Conservation (phyloP, 1,284 basidiomycete species). For the Takashimella tepidaria region DNA sequence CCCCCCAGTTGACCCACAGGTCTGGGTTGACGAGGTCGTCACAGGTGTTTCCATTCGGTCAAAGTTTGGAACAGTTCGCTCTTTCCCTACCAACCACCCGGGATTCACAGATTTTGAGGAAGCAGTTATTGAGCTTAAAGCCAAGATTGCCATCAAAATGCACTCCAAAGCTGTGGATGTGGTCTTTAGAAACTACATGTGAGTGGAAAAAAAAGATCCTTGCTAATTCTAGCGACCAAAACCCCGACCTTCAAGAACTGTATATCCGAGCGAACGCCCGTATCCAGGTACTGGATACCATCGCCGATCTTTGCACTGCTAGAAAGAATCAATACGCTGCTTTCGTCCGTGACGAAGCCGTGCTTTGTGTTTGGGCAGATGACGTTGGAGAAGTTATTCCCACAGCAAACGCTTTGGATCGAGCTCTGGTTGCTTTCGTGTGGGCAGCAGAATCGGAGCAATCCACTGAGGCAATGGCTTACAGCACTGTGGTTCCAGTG, state of each 20-base stretch:
- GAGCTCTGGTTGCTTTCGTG: constrained; percentile 69
- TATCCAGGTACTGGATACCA: constrained; percentile 47
- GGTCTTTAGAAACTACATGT: constrained; percentile 8
- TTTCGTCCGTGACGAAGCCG: constrained; percentile 67
- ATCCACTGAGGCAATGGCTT: neutral
- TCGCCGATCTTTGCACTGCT: constrained; percentile 58
- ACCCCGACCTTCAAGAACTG: constrained; percentile 10
- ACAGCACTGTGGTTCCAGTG: neutral
- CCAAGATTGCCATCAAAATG: constrained; percentile 8
- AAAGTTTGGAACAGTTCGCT: constrained; percentile 3
- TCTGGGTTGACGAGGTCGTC: neutral
- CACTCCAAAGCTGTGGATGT: constrained; percentile 7
- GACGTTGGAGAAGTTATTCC: constrained; percentile 62
- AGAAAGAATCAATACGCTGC: constrained; percentile 73
- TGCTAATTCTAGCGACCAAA: constrained; percentile 4
- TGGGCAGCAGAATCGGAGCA: constrained; percentile 50
- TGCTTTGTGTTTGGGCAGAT: constrained; percentile 71
- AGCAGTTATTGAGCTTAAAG: constrained; percentile 4
- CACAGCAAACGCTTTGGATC: constrained; percentile 56
- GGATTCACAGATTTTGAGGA: constrained; percentile 8
- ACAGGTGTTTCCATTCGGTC: constrained; percentile 6
- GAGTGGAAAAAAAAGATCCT: neutral
- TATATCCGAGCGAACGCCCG: constrained; percentile 13
- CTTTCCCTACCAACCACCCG: constrained; percentile 8
- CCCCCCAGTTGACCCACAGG: neutral